Evolutionary conservation across 2,329 filamentous ascomycete genomes (phyloP), one percentile per base, ranked within the genome.

Genomic region (Allantophomopsis lycopodina): DNA sequence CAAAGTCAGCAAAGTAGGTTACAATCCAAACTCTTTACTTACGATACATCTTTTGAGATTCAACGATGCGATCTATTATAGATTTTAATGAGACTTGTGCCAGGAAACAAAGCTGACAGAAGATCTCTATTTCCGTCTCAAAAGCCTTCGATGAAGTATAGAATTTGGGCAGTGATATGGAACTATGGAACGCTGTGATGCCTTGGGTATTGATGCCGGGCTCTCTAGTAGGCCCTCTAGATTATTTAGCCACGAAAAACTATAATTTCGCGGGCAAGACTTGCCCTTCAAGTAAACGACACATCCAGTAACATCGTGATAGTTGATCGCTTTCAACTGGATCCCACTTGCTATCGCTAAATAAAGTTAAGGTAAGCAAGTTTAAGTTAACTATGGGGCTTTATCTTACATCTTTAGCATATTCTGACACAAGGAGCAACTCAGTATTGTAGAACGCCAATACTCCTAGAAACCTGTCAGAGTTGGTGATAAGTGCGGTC

Each of bases 151-250:
- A 31, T 8, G 15, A 15, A 10, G 10, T 8, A 8, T 36, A 21
- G 7, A 35, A 40, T 10, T 28, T 5, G 4, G 38, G 38, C 3
- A 40, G 33, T 13, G 32, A 21, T 7, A 40, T 33, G 17, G 33
- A 35, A 14, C 32, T 28, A 12, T 35, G 18, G 16, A 40, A 21
- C 13, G 11, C 32, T 6, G 17, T 23, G 15, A 40, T 40, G 8
- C 32, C 32, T 17, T 32, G 18, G 14, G 33, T 32, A 7, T 28
- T n/a, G 13, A 40, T 18, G 11, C 38, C 38, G 12, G 36, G 14
- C 21, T 40, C 38, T 12, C 18, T 32, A n/a, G 38, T 40, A 23
- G 32, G 38, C 4, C 38, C 38, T 15, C 38, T 40, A 10, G 10
- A 35, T 17, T 15, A 35, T 8, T 35, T n/a, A n/a, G n/a, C n/a